phyloP scores from a whole-genome alignment of 2,329 filamentous ascomycete genomes.

The Arthrobotrys entomopaga region DNA sequence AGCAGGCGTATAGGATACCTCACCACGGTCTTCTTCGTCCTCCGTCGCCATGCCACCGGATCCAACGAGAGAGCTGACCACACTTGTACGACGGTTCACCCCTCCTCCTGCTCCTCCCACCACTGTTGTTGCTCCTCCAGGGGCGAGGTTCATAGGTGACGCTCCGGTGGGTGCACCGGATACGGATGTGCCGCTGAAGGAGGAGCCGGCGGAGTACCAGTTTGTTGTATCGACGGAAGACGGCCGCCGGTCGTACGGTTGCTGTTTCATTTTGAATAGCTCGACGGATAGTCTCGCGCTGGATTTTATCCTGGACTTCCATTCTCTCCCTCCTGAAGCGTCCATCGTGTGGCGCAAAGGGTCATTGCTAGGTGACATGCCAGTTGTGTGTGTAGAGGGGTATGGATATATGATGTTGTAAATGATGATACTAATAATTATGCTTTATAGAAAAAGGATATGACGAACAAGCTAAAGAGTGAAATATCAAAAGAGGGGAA shows the following conservation, averaged over 20 bases:
- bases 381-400: neutral
- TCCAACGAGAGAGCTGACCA: constrained; percentile 7
- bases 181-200: constrained; percentile 28
- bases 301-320: constrained; percentile 28
- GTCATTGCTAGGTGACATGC: constrained; percentile 42
- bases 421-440: neutral
- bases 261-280: constrained; percentile 43
- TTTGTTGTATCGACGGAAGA: constrained; percentile 35
- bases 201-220: constrained; percentile 40
- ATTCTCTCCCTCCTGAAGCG: constrained; percentile 23
- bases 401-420: neutral
- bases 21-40: constrained; percentile 40
- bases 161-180: constrained; percentile 9
- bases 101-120: neutral
- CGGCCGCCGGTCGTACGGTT: constrained; percentile 44
- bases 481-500: neutral
- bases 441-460: too few species aligned
- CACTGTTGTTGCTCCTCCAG: neutral
- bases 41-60: constrained; percentile 15
- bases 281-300: constrained; percentile 31
- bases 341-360: constrained; percentile 15
- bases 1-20: constrained; percentile 29
- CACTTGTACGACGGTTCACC: constrained; percentile 6
- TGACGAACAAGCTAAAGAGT: too few species aligned
- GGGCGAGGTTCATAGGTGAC: neutral